Conservation (phyloP, 495 filamentous ascomycete genomes). For the Neurospora sp. region DNA sequence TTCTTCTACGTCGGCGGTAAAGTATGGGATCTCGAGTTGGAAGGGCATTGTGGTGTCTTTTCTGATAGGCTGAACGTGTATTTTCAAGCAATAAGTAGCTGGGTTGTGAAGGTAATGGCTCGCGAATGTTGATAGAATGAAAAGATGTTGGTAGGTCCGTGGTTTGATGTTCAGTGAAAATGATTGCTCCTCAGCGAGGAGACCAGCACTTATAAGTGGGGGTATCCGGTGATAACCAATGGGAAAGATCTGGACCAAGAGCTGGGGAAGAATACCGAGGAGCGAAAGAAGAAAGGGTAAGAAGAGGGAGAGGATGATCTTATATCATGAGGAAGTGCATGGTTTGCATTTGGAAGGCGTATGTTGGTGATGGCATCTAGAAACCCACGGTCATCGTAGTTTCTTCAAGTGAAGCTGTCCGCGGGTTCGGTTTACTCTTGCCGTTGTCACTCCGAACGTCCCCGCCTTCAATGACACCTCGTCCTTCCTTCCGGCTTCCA, state of each 20-base stretch:
- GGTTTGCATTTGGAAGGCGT: neutral
- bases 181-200: neutral
- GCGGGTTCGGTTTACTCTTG: neutral
- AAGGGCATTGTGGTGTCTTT: neutral
- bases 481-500: neutral
- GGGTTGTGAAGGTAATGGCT: neutral
- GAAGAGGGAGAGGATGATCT: neutral
- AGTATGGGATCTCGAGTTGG: conserved; percentile 33
- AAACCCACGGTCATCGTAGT: neutral
- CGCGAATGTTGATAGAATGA: neutral
- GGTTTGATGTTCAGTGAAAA: neutral
- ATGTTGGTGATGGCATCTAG: neutral
- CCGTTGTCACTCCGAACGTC: neutral
- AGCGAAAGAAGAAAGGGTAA: neutral
- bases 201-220: neutral
- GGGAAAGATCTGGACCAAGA: neutral
- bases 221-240: neutral
- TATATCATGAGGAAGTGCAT: neutral
- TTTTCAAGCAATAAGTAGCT: neutral
- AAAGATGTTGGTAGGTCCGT: neutral
- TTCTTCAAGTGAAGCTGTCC: neutral
- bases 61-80: neutral
- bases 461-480: neutral
- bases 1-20: conserved; percentile 19
- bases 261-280: neutral